Evolutionary conservation across 345 rosid genomes (phyloP), one percentile per base, ranked within the genome.

Genomic region (Corchorus olitorius): DNA sequence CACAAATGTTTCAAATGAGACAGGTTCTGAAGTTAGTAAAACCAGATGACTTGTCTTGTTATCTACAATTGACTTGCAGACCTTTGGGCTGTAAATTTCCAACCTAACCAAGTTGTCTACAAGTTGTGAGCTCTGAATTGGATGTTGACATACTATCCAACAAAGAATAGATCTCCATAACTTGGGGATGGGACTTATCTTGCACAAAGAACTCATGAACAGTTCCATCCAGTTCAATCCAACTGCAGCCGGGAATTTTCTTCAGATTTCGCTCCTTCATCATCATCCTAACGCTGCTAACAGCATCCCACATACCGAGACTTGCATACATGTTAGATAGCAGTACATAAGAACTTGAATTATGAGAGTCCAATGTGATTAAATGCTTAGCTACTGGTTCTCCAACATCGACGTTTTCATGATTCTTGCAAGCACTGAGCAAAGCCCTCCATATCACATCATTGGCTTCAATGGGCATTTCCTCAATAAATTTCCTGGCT

Each of bases 221-320:
- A 16, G 72, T 81, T 71, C 89, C 90, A 19, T 88, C 81, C 20
- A 87, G 84, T 78, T 87, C 90, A 33, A 90, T 81, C 83, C 88
- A 87, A 76, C 90, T 87, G 74, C 88, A 88, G 41, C 92, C 94
- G 9, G 94, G 92, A 45, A 78, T 9, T 79, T 87, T 88, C 80
- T 75, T 81, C 4, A 88, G 49, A 16, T 84, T 85, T 78, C 82
- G 85, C 39, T 80, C 82, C 76, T 87, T 90, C 94, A 90, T 88
- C 80, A 77, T 80, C 77, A 59, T 76, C 78, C 89, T 88, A 70
- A 84, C 80, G 72, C 75, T 74, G 6, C 82, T 86, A 59, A 79
- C 89, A 49, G 82, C 88, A 52, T 82, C 79, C 92, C 92, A 88
- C 86, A 81, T 87, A 33, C 88, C 85, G 35, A 84, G 41, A 72